Percentiles rank a stretch among this genome's conserved stretches.
These are phyloP conservation scores for Niveomyces coronatus DNA, from an alignment of 2,329 filamentous ascomycete species.

Conservation along the genomic window DNA sequence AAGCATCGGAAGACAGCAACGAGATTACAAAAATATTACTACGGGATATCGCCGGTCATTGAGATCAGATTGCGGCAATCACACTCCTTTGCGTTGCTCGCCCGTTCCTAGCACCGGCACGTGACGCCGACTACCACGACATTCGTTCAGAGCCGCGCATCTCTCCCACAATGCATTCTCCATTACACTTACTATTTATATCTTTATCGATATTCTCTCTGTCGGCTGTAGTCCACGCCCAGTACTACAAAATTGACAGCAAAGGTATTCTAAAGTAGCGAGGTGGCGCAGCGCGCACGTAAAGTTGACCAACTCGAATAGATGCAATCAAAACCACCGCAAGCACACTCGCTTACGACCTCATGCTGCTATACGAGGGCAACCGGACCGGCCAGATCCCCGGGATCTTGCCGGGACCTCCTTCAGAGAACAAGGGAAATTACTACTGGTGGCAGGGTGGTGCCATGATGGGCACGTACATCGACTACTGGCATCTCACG, in stretches of 20 bases:
- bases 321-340: constrained; percentile 31
- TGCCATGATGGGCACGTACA: constrained; percentile 55
- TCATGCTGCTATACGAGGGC: constrained; percentile 34
- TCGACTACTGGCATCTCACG: constrained; percentile 62
- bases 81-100: no score
- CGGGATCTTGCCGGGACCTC: constrained; percentile 40
- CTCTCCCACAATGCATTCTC: no score
- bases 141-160: no score
- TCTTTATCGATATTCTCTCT: no score
- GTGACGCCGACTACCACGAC: no score
- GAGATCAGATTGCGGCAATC: no score
- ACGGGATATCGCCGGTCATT: no score
- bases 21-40: no score
- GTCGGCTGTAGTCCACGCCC: no score
- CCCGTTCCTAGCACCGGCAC: no score
- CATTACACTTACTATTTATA: no score
- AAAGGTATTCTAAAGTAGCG: constrained; percentile 3
- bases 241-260: constrained; percentile 9
- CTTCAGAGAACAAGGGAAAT: constrained; percentile 28
- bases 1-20: no score
- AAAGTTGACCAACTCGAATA: constrained; percentile 14
- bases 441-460: constrained; percentile 71
- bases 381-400: constrained; percentile 34
- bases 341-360: constrained; percentile 30
- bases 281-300: neutral